Evolutionary conservation across 495 filamentous ascomycete species (phyloP).

Genomic region (Xylaria intraflava): DNA sequence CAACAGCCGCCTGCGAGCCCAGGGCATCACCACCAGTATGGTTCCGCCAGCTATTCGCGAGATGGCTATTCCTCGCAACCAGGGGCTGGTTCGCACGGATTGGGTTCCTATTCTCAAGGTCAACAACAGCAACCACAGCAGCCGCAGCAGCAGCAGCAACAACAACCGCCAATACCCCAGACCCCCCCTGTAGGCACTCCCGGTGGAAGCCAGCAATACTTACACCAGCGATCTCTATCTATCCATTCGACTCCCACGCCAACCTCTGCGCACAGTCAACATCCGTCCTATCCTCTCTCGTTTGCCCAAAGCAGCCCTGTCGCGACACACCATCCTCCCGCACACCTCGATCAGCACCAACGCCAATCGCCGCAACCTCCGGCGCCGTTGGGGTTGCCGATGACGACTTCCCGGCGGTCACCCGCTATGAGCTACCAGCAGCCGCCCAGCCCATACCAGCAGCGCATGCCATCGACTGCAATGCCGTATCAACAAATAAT

Average conservation of each 20-base stretch:
- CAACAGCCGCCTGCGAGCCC: slow-evolving; percentile 48
- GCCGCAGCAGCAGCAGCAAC: slow-evolving; percentile 17
- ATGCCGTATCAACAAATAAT: slow-evolving; percentile 26
- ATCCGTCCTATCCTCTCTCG: slow-evolving; percentile 39
- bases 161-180: slow-evolving; percentile 38
- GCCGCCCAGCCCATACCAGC: slow-evolving; percentile 49
- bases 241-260: slow-evolving; percentile 51
- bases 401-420: slow-evolving; percentile 38
- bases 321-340: slow-evolving; percentile 34
- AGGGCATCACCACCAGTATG: slow-evolving; percentile 43
- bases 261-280: slow-evolving; percentile 51
- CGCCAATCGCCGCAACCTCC: slow-evolving; percentile 47
- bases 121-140: slow-evolving; percentile 18
- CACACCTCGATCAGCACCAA: slow-evolving; percentile 36
- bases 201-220: slow-evolving; percentile 36
- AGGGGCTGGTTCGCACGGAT: slow-evolving; percentile 27
- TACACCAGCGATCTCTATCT: slow-evolving; percentile 40
- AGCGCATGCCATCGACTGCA: slow-evolving; percentile 35
- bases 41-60: slow-evolving; percentile 34
- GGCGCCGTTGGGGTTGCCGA: slow-evolving; percentile 49
- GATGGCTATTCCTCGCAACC: slow-evolving; percentile 44
- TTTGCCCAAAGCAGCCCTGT: slow-evolving; percentile 50
- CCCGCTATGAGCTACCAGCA: slow-evolving; percentile 32
- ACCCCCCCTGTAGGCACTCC: slow-evolving; percentile 44
- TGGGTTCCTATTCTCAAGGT: slow-evolving; percentile 36